Evolutionary conservation across 2,329 filamentous ascomycete species (phyloP), one percentile per base, ranked within the genome.

Genomic region (Ophiostoma sp.): DNA sequence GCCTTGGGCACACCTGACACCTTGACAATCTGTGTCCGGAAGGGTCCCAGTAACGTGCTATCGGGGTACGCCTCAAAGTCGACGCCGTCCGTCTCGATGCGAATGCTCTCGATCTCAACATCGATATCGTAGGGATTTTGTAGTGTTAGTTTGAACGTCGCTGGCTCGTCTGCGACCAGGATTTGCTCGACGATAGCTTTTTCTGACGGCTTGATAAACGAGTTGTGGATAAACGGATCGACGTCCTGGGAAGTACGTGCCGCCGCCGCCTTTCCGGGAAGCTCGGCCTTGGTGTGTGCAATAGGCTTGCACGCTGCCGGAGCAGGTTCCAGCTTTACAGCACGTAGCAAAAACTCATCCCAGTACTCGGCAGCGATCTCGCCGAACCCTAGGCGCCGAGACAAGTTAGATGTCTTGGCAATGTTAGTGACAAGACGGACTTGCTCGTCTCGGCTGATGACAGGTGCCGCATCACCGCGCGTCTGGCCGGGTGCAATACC

Each of bases 71-170:
- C 88, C 67, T 89, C 85, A 69, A 97, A 91, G n/a, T 87, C 83
- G 38, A 88, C 84, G 0, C 92, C 93, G 70, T 91, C 87, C 9
- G 88, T 86, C 70, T 92, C 88, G 6, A 99, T 80, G 40, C 83
- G 84, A 62, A 99, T 84, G 67, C 87, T 89, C 75, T 98, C 93
- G 45, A 99, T 88, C 67, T 96, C 92, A 4, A 99, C 81, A 71
- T 97, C 92, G 72, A 98, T 89, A 70, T 98, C 94, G 73, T 93
- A 97, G 0, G 93, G 92, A 73, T 99, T 99, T 75, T 98, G 95
- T 18, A 99, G 81, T 1, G 90, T 93, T 42, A 98, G 84, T 73
- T 86, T 85, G 77, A 97, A 97, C 4, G 85, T 87, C 2, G 91
- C 88, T 69, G 85, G 79, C 76, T 98, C 93, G 16, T 88, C 89